These are phyloP conservation scores for Ustilago tritici DNA, from an alignment of 1,284 basidiomycete species.

Conservation along the genomic window DNA sequence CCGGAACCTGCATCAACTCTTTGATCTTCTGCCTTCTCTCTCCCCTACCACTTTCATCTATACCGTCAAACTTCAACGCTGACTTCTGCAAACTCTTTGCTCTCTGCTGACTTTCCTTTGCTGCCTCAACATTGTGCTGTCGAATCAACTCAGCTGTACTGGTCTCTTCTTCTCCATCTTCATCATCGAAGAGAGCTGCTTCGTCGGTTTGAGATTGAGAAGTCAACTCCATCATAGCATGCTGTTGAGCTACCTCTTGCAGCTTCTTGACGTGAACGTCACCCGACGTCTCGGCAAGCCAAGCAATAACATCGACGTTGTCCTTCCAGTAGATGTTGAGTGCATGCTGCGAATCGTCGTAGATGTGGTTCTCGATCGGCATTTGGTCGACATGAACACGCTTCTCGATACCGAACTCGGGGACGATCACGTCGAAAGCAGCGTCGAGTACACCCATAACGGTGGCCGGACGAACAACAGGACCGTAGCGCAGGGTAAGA, in stretches of 20 bases:
- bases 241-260: slow-evolving; percentile 54
- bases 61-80: slow-evolving; percentile 44
- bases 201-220: slow-evolving; percentile 61
- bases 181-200: slow-evolving; percentile 63
- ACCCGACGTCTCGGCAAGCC: slow-evolving; percentile 87
- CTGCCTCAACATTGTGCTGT: slow-evolving; percentile 51
- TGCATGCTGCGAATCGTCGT: slow-evolving; percentile 89
- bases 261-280: slow-evolving; percentile 73
- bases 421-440: slow-evolving; percentile 92
- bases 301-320: slow-evolving; percentile 83
- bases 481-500: slow-evolving; percentile 91
- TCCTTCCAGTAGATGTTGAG: slow-evolving; percentile 81
- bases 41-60: slow-evolving; percentile 20
- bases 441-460: slow-evolving; percentile 94
- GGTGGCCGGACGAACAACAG: slow-evolving; percentile 85
- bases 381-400: slow-evolving; percentile 98
- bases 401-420: slow-evolving; percentile 97
- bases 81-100: slow-evolving; percentile 44
- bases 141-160: slow-evolving; percentile 45
- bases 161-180: slow-evolving; percentile 40
- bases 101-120: slow-evolving; percentile 45
- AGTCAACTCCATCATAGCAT: slow-evolving; percentile 59
- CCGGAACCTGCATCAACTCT: slow-evolving; percentile 57
- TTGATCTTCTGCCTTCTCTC: slow-evolving; percentile 57
- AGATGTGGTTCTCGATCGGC: slow-evolving; percentile 86